Evolutionary conservation across 805 yeast species (phyloP).

Genomic region (Ogataea degrootiae): DNA sequence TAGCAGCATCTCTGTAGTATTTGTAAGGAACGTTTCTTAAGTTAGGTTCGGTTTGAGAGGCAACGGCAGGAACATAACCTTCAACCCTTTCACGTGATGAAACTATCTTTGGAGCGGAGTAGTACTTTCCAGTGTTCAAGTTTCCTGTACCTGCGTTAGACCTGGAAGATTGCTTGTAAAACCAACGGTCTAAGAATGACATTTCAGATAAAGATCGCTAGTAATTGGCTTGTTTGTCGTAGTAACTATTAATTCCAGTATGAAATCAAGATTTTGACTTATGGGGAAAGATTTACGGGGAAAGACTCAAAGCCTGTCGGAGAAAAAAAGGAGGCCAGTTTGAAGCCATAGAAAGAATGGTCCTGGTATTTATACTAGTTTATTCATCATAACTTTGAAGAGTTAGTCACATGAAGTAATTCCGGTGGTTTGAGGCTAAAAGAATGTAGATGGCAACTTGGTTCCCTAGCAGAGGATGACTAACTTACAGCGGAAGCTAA

Average conservation of each 20-base stretch:
- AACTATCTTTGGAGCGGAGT: constrained; percentile 8
- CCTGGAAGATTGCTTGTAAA: constrained; percentile 19
- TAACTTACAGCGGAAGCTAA: too few species aligned
- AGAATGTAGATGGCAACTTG: too few species aligned
- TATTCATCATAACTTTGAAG: too few species aligned
- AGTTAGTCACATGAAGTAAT: too few species aligned
- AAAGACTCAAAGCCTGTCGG: too few species aligned
- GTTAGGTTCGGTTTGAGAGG: constrained; percentile 23
- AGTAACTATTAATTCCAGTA: background rate
- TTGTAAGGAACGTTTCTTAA: constrained; percentile 27
- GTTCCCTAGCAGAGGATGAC: too few species aligned
- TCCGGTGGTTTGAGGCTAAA: too few species aligned
- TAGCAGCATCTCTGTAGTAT: constrained; percentile 17
- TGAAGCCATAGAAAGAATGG: too few species aligned
- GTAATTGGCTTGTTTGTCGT: background rate
- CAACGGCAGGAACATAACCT: background rate
- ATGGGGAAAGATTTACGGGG: too few species aligned
- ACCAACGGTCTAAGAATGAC: constrained; percentile 34
- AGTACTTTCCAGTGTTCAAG: constrained; percentile 25
- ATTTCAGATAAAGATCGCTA: constrained; percentile 7
- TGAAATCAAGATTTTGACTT: background rate
- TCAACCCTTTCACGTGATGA: background rate
- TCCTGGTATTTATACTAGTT: too few species aligned
- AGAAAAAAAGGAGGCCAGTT: too few species aligned
- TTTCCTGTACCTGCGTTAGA: constrained; percentile 15